These are phyloP conservation scores for Ustilago shanxiensis DNA, from an alignment of 1,284 basidiomycete species.

Conservation along the genomic window DNA sequence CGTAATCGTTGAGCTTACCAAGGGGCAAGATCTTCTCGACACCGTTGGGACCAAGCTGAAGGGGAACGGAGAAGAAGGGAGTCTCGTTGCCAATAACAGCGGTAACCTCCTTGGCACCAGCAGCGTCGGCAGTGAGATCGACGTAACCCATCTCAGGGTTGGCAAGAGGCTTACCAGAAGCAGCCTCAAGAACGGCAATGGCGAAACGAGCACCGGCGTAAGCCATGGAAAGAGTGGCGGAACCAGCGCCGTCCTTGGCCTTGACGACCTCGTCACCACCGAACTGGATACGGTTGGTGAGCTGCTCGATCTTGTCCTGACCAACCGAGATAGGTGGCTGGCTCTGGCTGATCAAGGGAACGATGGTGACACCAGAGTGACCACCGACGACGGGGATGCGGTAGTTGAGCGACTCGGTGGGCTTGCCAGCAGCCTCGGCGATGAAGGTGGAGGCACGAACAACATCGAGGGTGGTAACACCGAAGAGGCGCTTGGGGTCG, in stretches of 20 bases:
- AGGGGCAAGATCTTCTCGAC: conserved; percentile 74
- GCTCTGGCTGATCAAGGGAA: conserved; percentile 91
- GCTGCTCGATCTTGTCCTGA: conserved; percentile 74
- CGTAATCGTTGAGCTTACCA: conserved; percentile 73
- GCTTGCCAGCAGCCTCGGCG: conserved; percentile 80
- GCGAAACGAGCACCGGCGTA: conserved; percentile 73
- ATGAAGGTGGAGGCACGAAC: conserved; percentile 97
- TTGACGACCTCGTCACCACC: conserved; percentile 93
- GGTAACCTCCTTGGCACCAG: conserved; percentile 62
- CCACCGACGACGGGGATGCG: conserved; percentile 91
- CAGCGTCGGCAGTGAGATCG: conserved; percentile 61
- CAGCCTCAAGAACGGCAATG: conserved; percentile 64
- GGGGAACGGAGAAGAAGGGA: conserved; percentile 67
- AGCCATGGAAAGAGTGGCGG: conserved; percentile 93
- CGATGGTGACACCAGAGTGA: conserved; percentile 95
- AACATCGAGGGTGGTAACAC: conserved; percentile 97
- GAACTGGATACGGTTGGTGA: conserved; percentile 89
- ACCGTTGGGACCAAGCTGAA: conserved; percentile 70
- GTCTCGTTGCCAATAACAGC: conserved; percentile 60
- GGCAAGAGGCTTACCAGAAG: conserved; percentile 56
- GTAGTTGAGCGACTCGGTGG: conserved; percentile 74
- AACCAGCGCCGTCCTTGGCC: conserved; percentile 89
- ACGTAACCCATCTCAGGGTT: conserved; percentile 66
- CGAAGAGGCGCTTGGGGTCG: conserved; percentile 86
- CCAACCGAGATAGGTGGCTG: conserved; percentile 60